Percentiles rank a stretch among this genome's conserved stretches.
Evolutionary conservation across 2,329 filamentous ascomycete species (phyloP).

Genomic region (Cryphonectria parasitica): DNA sequence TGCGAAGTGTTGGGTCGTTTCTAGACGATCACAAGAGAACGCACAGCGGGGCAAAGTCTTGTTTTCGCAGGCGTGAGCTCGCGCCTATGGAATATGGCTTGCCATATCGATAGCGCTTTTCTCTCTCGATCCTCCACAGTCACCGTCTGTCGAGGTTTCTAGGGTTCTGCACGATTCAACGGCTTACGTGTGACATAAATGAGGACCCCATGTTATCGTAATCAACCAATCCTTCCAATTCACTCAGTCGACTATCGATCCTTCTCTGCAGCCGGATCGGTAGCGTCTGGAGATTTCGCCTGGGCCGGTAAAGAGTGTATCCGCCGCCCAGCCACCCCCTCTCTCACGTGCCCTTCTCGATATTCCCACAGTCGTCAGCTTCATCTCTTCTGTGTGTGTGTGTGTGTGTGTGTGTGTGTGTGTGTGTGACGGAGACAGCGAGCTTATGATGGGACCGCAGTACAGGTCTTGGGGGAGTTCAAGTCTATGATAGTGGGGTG

Average conservation of each 20-base stretch:
- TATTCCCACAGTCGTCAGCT: neutral
- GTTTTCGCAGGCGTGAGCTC: neutral
- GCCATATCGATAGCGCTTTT: neutral
- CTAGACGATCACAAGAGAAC: neutral
- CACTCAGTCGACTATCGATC: conserved; percentile 6
- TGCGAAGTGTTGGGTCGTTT: neutral
- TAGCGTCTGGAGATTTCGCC: neutral
- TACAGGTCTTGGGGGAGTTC: neutral
- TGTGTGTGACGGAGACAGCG: neutral
- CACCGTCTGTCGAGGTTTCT: neutral
- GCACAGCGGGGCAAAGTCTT: neutral
- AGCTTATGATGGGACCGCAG: neutral
- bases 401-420: too few species aligned
- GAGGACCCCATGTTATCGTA: conserved; percentile 7
- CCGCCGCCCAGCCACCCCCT: neutral
- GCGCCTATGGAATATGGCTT: neutral
- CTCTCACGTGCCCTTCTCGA: neutral
- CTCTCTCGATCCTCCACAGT: neutral
- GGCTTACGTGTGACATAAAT: conserved; percentile 3
- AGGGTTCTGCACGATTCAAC: neutral
- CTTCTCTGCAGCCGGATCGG: conserved; percentile 7
- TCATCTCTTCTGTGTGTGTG: neutral
- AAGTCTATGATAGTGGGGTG: neutral
- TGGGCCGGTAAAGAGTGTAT: neutral
- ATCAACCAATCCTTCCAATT: neutral